A percentile compares a stretch with the other conserved stretches of the same genome.
These are phyloP conservation scores for Penicillium coffeae DNA, from an alignment of 495 filamentous ascomycete species.

Conservation along the genomic window DNA sequence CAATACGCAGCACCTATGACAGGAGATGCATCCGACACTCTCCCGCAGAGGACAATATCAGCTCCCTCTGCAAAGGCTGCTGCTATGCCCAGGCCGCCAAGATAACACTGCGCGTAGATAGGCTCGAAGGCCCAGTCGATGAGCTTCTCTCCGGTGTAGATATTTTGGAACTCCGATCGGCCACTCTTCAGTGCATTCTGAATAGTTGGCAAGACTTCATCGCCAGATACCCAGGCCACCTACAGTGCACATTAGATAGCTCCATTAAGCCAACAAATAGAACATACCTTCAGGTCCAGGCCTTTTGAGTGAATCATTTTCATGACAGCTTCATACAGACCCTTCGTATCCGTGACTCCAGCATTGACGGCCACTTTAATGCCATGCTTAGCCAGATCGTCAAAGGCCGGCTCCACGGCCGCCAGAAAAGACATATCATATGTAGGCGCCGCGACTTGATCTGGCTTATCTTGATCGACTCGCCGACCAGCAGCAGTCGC, in stretches of 20 bases:
- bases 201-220: slow-evolving; percentile 48
- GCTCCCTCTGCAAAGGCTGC: slow-evolving; percentile 48
- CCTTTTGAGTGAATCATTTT: slow-evolving; percentile 40
- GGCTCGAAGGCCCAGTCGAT: slow-evolving; percentile 50
- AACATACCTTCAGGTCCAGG: slow-evolving; percentile 39
- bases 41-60: slow-evolving; percentile 56
- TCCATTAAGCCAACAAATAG: not conserved
- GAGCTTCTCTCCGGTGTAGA: slow-evolving; percentile 48
- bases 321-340: slow-evolving; percentile 42
- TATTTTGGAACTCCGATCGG: slow-evolving; percentile 42
- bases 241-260: not conserved
- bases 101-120: slow-evolving; percentile 52
- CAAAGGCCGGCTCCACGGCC: slow-evolving; percentile 48
- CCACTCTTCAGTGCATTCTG: slow-evolving; percentile 32
- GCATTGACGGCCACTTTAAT: slow-evolving; percentile 60
- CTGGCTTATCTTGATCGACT: slow-evolving; percentile 21
- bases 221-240: slow-evolving; percentile 49
- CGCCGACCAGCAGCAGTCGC: slow-evolving; percentile 41
- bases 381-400: slow-evolving; percentile 44
- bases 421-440: slow-evolving; percentile 54
- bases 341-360: slow-evolving; percentile 49
- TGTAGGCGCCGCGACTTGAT: slow-evolving; percentile 21
- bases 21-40: slow-evolving; percentile 53
- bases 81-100: slow-evolving; percentile 49
- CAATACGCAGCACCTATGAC: slow-evolving; percentile 50